A percentile compares a stretch with the other conserved stretches of the same genome.
Evolutionary conservation across 768 basidiomycete genomes (phyloP).

Genomic region (Lactarius evosmus): DNA sequence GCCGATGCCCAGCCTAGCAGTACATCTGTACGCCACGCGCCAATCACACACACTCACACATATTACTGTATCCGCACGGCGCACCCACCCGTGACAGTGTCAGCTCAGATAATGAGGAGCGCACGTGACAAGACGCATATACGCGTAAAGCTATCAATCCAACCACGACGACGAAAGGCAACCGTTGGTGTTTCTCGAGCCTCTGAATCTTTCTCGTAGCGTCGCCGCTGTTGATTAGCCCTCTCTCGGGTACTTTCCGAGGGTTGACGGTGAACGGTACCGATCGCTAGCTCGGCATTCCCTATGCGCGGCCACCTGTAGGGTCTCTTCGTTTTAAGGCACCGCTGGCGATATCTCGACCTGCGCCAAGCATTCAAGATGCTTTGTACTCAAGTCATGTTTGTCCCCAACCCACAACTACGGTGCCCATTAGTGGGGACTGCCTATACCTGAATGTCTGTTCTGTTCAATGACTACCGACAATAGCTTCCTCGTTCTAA

Average conservation of each 20-base stretch:
- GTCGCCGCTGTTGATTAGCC: constrained; percentile 36
- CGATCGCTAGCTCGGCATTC: constrained; percentile 60
- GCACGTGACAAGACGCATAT: no score
- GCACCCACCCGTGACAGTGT: no score
- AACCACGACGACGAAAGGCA: no score
- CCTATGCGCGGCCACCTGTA: constrained; percentile 54
- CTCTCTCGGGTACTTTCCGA: constrained; percentile 46
- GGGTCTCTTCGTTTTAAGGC: constrained; percentile 56
- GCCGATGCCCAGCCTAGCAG: no score
- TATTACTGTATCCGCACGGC: no score
- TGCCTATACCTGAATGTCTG: constrained; percentile 55
- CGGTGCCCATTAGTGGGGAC: constrained; percentile 49
- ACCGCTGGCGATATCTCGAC: constrained; percentile 42
- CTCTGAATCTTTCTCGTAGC: background rate
- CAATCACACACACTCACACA: no score
- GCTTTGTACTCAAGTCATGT: constrained; percentile 53
- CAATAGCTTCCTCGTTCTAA: background rate
- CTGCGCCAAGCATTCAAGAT: constrained; percentile 36
- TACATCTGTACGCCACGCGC: no score
- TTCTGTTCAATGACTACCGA: background rate
- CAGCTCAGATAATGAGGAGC: no score
- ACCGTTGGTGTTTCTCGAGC: background rate
- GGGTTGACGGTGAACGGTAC: constrained; percentile 46
- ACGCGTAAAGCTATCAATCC: no score
- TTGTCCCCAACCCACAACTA: constrained; percentile 47